Evolutionary conservation across 768 basidiomycete species (phyloP).

Genomic region (Mycena galopus): DNA sequence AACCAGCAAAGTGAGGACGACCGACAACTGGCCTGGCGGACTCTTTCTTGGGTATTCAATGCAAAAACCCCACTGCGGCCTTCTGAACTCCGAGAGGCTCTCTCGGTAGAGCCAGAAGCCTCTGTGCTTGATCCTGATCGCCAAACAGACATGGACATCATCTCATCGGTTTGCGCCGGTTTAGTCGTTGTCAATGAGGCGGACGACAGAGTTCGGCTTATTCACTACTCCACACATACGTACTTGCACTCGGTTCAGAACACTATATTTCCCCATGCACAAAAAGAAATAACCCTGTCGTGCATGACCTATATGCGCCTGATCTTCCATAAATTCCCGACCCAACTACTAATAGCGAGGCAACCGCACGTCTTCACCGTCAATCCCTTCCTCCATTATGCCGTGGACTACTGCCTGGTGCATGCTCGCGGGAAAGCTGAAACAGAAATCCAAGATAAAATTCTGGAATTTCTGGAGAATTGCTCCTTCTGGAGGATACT

Average conservation of each 20-base stretch:
- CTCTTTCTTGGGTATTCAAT: conserved; percentile 12
- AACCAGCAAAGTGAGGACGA: conserved; percentile 9
- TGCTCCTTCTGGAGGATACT: conserved; percentile 10
- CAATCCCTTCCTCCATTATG: conserved; percentile 9
- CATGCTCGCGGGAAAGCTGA: conserved; percentile 11
- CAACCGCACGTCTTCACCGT: neutral
- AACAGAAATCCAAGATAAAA: neutral
- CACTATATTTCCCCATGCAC: neutral
- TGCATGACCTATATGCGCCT: conserved; percentile 12
- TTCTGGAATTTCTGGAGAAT: neutral
- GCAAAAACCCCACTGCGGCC: neutral
- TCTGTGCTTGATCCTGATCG: neutral
- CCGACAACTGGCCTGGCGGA: conserved; percentile 3
- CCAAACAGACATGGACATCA: conserved; percentile 6
- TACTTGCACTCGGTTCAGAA: neutral
- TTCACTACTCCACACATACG: conserved; percentile 14
- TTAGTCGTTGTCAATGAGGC: conserved; percentile 2
- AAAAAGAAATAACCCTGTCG: neutral
- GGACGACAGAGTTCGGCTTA: conserved; percentile 8
- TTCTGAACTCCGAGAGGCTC: conserved; percentile 7
- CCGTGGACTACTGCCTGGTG: conserved; percentile 3
- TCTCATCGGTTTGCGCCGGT: conserved; percentile 11
- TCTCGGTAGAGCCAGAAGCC: neutral
- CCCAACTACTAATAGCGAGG: neutral
- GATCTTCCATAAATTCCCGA: neutral